These are phyloP conservation scores for Penicillium sp. DNA, from an alignment of 2,329 filamentous ascomycete species.

Conservation along the genomic window DNA sequence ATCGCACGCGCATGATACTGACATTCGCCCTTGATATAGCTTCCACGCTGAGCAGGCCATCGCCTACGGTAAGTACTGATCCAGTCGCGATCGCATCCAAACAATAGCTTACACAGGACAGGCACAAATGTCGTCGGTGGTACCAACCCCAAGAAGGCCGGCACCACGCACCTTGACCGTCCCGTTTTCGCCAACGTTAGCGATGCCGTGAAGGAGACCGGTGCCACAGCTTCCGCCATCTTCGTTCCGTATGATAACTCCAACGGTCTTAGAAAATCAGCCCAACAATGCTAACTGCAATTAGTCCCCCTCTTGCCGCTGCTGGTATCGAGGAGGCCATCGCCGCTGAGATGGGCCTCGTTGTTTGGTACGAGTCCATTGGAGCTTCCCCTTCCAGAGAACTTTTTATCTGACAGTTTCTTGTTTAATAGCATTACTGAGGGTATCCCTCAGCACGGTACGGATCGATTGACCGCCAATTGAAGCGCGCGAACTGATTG, in stretches of 20 bases:
- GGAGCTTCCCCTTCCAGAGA: slow-evolving; percentile 2
- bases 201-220: slow-evolving; percentile 82
- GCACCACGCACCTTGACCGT: slow-evolving; percentile 74
- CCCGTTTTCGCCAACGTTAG: slow-evolving; percentile 86
- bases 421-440: slow-evolving; percentile 62
- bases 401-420: slow-evolving; percentile 8
- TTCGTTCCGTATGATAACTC: slow-evolving; percentile 69
- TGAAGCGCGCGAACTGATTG: slow-evolving; percentile 13
- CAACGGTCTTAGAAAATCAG: background rate
- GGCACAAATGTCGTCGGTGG: slow-evolving; percentile 96
- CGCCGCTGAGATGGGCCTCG: slow-evolving; percentile 80
- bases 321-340: slow-evolving; percentile 95
- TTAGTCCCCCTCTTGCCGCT: slow-evolving; percentile 78
- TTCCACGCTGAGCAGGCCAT: slow-evolving; percentile 98
- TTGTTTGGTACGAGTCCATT: slow-evolving; percentile 59
- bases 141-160: slow-evolving; percentile 98
- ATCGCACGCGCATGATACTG: slow-evolving; percentile 27
- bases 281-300: slow-evolving; percentile 20
- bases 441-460: slow-evolving; percentile 94
- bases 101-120: slow-evolving; percentile 34
- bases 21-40: slow-evolving; percentile 41
- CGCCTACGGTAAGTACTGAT: slow-evolving; percentile 68
- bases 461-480: slow-evolving; percentile 24
- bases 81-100: slow-evolving; percentile 13
- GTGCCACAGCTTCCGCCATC: slow-evolving; percentile 83